Evolutionary conservation across 108 stramenopile species (phyloP).

Genomic region (Nitzschia sp.): DNA sequence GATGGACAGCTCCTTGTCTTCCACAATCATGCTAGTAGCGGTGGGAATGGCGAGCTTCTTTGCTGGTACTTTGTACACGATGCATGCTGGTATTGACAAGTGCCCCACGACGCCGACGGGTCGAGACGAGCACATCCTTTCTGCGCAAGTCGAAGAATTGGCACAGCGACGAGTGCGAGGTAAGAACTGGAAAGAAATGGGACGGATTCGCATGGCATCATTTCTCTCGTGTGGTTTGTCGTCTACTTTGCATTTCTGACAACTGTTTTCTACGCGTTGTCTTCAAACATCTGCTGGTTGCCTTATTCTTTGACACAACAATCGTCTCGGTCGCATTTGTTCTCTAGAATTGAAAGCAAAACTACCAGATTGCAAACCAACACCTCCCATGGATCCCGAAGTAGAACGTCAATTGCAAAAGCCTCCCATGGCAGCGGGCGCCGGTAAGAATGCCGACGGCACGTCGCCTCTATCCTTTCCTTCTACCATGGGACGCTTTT

Average conservation of each 20-base stretch:
- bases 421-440: not conserved
- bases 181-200: not conserved
- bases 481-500: conserved; percentile 36
- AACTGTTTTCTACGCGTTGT: too few relatives aligned
- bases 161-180: conserved; percentile 29
- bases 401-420: not conserved
- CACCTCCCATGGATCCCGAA: not conserved
- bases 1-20: conserved; percentile 3
- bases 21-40: conserved; percentile 15
- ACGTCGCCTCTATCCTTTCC: conserved; percentile 38
- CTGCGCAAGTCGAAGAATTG: conserved; percentile 30
- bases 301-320: too few relatives aligned
- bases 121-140: not conserved
- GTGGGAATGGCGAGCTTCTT: conserved; percentile 35
- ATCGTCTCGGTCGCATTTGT: too few relatives aligned
- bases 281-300: not conserved
- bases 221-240: too few relatives aligned
- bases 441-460: conserved; percentile 1
- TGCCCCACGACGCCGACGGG: not conserved
- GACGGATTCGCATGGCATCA: not conserved
- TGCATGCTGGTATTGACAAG: conserved; percentile 24
- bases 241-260: too few relatives aligned
- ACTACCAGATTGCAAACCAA: not conserved
- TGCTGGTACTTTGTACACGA: conserved; percentile 27
- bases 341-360: conserved; percentile 10